phyloP scores from a whole-genome alignment of 805 yeast genomes.

The Zygoascus flipseniorum region DNA sequence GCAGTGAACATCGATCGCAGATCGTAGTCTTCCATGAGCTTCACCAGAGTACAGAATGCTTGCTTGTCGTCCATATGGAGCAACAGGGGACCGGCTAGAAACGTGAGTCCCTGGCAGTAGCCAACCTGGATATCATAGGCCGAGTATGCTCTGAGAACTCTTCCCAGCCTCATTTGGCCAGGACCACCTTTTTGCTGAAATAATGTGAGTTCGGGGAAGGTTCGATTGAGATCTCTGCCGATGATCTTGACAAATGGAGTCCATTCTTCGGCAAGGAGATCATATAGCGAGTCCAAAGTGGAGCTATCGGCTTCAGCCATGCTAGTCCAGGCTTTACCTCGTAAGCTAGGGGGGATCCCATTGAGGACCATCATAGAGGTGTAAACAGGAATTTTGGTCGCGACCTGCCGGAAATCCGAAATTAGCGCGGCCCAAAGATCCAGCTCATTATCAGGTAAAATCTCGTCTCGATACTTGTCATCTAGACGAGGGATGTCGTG shows the following conservation, averaged over 20 bases:
- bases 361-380: slow-evolving; percentile 24
- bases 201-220: slow-evolving; percentile 47
- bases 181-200: slow-evolving; percentile 35
- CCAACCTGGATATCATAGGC: slow-evolving; percentile 59
- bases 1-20: slow-evolving; percentile 45
- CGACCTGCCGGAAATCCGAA: slow-evolving; percentile 26
- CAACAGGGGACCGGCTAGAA: slow-evolving; percentile 51
- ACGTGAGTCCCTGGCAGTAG: slow-evolving; percentile 60
- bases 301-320: slow-evolving; percentile 24
- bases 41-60: slow-evolving; percentile 45
- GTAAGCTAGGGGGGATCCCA: slow-evolving; percentile 29
- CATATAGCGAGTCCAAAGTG: slow-evolving; percentile 29
- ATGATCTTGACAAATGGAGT: slow-evolving; percentile 40
- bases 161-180: slow-evolving; percentile 41
- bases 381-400: slow-evolving; percentile 23
- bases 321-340: slow-evolving; percentile 30
- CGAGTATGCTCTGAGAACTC: slow-evolving; percentile 52
- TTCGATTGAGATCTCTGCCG: slow-evolving; percentile 49
- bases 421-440: slow-evolving; percentile 30
- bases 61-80: slow-evolving; percentile 34
- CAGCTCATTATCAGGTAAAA: slow-evolving; percentile 19
- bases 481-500: slow-evolving; percentile 14
- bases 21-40: slow-evolving; percentile 51
- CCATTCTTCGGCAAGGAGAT: slow-evolving; percentile 33
- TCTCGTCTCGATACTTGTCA: not conserved